phyloP scores from a whole-genome alignment of 2,329 filamentous ascomycete species.

The Lecanosticta acicola region DNA sequence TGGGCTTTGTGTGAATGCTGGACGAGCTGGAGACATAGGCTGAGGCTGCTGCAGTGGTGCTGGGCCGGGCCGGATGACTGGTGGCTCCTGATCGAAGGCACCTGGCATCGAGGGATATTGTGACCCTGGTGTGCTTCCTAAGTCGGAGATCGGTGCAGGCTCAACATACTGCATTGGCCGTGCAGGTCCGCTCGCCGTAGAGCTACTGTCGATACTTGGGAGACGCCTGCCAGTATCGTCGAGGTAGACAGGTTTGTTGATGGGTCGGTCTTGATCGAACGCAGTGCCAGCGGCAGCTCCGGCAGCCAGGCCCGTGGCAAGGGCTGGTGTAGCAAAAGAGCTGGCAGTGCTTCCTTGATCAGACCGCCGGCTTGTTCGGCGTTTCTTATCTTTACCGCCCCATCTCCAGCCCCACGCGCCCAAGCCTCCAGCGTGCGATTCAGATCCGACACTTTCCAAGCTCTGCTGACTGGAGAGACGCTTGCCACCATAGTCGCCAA shows the following conservation, averaged over 20 bases:
- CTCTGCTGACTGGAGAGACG: conserved; percentile 39
- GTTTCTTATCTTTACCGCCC: conserved; percentile 47
- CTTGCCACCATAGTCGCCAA: conserved; percentile 46
- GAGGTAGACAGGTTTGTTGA: conserved; percentile 15
- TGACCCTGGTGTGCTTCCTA: conserved; percentile 53
- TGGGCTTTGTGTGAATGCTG: conserved; percentile 27
- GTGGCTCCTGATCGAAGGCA: conserved; percentile 29
- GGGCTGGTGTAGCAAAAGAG: conserved; percentile 32
- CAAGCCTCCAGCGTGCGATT: conserved; percentile 43
- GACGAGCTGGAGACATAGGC: conserved; percentile 62
- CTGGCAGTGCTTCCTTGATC: conserved; percentile 11
- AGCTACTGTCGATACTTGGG: conserved; percentile 12
- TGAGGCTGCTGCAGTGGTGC: conserved; percentile 80
- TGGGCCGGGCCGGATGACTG: conserved; percentile 49
- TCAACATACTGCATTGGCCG: conserved; percentile 58
- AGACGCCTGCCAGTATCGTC: conserved; percentile 42
- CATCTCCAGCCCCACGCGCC: conserved; percentile 57
- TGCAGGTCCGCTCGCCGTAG: conserved; percentile 42
- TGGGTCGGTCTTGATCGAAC: conserved; percentile 35
- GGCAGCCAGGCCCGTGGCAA: conserved; percentile 37
- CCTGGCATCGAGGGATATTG: conserved; percentile 28
- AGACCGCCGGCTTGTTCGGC: conserved; percentile 25
- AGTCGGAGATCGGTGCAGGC: conserved; percentile 62
- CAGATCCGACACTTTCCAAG: conserved; percentile 48
- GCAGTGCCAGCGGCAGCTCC: conserved; percentile 40